A percentile compares a stretch with the other conserved stretches of the same genome.
Conservation (phyloP, 1,139 yeast genomes). For the Suhomyces guaymorum region DNA sequence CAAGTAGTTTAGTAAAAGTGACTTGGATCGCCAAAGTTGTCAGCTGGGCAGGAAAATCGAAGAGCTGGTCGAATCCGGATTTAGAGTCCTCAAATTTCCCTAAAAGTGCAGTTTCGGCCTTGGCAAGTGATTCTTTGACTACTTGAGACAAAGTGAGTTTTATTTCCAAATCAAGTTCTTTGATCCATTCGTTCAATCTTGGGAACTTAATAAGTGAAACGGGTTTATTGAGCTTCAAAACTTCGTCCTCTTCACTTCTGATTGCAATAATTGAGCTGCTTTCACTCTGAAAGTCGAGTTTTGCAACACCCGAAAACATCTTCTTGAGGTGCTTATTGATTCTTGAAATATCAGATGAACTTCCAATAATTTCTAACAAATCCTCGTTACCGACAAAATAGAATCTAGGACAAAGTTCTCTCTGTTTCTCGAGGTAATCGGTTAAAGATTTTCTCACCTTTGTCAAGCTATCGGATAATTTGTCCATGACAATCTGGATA, state of each 20-base stretch:
- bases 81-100: too few relatives aligned
- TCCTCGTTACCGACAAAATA: slow-evolving; percentile 93
- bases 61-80: too few relatives aligned
- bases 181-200: slow-evolving; percentile 64
- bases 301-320: slow-evolving; percentile 68
- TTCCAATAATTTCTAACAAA: slow-evolving; percentile 81
- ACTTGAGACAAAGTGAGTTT: slow-evolving; percentile 47
- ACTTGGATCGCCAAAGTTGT: slow-evolving; percentile 59
- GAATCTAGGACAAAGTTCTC: slow-evolving; percentile 77
- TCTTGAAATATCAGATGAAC: slow-evolving; percentile 51
- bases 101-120: slow-evolving; percentile 15
- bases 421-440: slow-evolving; percentile 78
- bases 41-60: slow-evolving; percentile 57
- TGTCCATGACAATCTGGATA: slow-evolving; percentile 48
- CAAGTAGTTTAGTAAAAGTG: slow-evolving; percentile 51
- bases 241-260: slow-evolving; percentile 65
- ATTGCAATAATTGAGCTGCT: slow-evolving; percentile 47
- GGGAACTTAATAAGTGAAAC: slow-evolving; percentile 47
- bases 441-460: slow-evolving; percentile 67
- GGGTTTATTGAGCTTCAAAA: slow-evolving; percentile 42
- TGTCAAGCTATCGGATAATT: slow-evolving; percentile 55
- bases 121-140: slow-evolving; percentile 15
- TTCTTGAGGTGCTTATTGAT: slow-evolving; percentile 66
- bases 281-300: slow-evolving; percentile 42
- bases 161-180: slow-evolving; percentile 56